Conservation (phyloP, 169 alveolate species). For the Besnoitia besnoiti region DNA sequence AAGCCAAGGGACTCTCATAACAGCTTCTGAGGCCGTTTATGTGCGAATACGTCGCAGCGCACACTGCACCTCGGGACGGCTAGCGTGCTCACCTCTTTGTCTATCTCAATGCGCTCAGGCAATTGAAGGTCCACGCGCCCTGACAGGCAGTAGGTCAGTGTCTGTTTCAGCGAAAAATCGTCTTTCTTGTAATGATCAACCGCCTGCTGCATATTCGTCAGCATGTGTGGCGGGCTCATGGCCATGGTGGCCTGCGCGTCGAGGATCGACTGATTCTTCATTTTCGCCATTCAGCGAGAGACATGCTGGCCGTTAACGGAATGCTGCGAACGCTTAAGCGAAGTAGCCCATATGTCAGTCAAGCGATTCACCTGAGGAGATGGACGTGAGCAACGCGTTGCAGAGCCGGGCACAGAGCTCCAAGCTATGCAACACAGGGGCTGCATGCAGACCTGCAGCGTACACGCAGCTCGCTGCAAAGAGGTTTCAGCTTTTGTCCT, state of each 20-base stretch:
- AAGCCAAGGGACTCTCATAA: too few relatives aligned
- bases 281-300: background rate
- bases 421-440: too few relatives aligned
- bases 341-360: background rate
- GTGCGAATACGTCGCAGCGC: too few relatives aligned
- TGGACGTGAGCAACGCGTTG: too few relatives aligned
- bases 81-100: constrained; percentile 3
- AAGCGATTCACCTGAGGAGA: too few relatives aligned
- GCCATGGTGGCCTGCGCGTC: constrained; percentile 14
- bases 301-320: background rate
- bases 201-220: constrained; percentile 16
- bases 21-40: too few relatives aligned
- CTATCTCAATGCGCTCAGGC: background rate
- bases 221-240: constrained; percentile 18
- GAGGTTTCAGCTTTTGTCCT: too few relatives aligned
- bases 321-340: background rate
- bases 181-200: background rate
- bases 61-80: background rate
- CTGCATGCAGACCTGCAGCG: too few relatives aligned
- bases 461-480: too few relatives aligned
- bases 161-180: constrained; percentile 32
- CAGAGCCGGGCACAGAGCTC: too few relatives aligned
- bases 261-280: constrained; percentile 6
- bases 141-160: constrained; percentile 19
- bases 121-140: background rate